Base-by-base conservation (phyloP, 2,329 filamentous ascomycete species). In the Monosporascus ibericus region DNA sequence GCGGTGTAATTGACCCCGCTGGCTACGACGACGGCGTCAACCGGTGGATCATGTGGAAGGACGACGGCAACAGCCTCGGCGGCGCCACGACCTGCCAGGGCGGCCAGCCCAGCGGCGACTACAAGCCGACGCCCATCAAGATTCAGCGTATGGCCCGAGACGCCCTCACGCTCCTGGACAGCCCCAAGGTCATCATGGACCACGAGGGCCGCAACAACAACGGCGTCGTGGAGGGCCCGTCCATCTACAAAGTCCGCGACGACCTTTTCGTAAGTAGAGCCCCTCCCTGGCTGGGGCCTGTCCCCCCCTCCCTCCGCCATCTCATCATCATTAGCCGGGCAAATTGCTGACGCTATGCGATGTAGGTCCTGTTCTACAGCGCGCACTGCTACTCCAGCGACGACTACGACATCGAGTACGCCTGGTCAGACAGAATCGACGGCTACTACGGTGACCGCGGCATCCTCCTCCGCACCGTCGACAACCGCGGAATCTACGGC, bases 371-470 rank as follows among this genome's bases (percentile, higher is more conserved):
- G 11, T 66, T 67, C 55, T 67, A 66, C 52, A 65, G 63, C 53
- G 60, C 64, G 15, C 63, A 67, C 50, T 67, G 65, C 58, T 67
- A 64, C 54, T 57, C 60, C 1, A 66, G 60, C 53, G 65, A 67
- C 49, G 63, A 67, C 56, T 67, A 66, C 52, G 65, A 66, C 17
- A 61, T 66, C 56, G 63, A 67, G 48, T 66, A 66, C 49, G 65
- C 65, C 3, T 66, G 62, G 48, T 65, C 64, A 17, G 61, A 53
- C 52, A 66, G 61, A 1, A 64, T 67, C 36, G 59, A 65, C 50
- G 64, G 65, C 20, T 39, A 52, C 15, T 66, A 66, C 54, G 55
- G 53, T 3, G 62, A 62, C 50, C 61, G 64, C 36, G 64, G 64
- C n/a, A 59, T 65, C 40, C 57, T 67, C 20, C 53, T 67, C 37